Conservation (phyloP, 345 rosid genomes). For the Raphanus raphanistrum region DNA sequence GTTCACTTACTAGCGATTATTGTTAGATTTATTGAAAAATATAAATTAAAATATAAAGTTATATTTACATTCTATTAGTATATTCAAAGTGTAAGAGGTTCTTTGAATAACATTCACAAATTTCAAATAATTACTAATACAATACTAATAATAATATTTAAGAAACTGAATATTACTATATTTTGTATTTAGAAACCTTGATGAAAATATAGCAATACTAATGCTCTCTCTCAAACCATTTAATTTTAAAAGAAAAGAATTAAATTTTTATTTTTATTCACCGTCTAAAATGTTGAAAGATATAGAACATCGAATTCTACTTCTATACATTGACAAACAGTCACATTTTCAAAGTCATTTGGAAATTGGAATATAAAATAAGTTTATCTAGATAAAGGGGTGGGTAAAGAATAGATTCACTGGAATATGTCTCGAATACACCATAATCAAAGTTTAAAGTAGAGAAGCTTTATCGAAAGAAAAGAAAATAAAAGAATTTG, state of each 20-base stretch:
- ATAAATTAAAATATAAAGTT: no score
- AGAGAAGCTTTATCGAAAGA: background rate
- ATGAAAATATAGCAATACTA: no score
- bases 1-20: no score
- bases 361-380: background rate
- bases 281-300: background rate
- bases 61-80: no score
- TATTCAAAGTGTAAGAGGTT: no score
- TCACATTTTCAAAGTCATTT: background rate
- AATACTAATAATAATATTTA: no score
- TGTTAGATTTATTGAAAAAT: no score
- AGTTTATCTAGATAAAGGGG: conserved; percentile 14
- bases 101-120: no score
- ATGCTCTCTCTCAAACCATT: no score
- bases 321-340: conserved; percentile 4
- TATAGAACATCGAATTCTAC: background rate
- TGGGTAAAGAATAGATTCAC: conserved; percentile 26
- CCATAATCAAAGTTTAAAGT: conserved; percentile 4
- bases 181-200: no score
- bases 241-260: background rate
- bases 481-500: background rate
- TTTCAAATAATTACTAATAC: no score
- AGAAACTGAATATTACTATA: no score
- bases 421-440: conserved; percentile 32
- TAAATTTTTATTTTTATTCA: background rate